phyloP scores from a whole-genome alignment of 371 early-diverging fungal genomes.

The Encephalitozoon intestinalis region DNA sequence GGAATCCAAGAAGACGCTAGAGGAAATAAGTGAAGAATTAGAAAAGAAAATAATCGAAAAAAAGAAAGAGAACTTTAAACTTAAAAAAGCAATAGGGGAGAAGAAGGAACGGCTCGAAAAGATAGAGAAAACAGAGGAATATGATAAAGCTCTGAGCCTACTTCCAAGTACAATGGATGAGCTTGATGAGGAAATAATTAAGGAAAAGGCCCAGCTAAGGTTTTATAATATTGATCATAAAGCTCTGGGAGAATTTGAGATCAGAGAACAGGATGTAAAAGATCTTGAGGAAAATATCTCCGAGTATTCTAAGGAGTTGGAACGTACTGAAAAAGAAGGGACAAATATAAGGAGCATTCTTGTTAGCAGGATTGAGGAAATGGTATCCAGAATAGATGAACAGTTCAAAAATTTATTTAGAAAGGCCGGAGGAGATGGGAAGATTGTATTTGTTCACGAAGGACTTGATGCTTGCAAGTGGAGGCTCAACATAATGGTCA shows the following conservation, averaged over 20 bases:
- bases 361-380: not conserved
- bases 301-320: not conserved
- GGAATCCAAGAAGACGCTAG: constrained; percentile 20
- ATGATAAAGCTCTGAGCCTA: not conserved
- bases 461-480: constrained; percentile 76
- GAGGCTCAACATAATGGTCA: constrained; percentile 76
- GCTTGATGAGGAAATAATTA: constrained; percentile 26
- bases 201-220: constrained; percentile 21
- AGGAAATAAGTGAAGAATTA: not conserved
- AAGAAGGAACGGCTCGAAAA: not conserved
- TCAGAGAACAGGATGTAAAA: constrained; percentile 21
- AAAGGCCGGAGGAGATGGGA: constrained; percentile 41
- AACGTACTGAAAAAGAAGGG: constrained; percentile 6
- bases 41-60: not conserved
- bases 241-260: constrained; percentile 20
- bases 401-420: constrained; percentile 42
- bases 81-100: not conserved
- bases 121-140: not conserved
- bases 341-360: not conserved
- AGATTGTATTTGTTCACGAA: constrained; percentile 51
- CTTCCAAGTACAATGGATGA: constrained; percentile 41
- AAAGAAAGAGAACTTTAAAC: not conserved
- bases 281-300: not conserved
- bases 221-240: constrained; percentile 35
- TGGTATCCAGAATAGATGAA: constrained; percentile 13